Evolutionary conservation across 2,329 filamentous ascomycete genomes (phyloP).

Genomic region (Aurifilum marmelostoma): DNA sequence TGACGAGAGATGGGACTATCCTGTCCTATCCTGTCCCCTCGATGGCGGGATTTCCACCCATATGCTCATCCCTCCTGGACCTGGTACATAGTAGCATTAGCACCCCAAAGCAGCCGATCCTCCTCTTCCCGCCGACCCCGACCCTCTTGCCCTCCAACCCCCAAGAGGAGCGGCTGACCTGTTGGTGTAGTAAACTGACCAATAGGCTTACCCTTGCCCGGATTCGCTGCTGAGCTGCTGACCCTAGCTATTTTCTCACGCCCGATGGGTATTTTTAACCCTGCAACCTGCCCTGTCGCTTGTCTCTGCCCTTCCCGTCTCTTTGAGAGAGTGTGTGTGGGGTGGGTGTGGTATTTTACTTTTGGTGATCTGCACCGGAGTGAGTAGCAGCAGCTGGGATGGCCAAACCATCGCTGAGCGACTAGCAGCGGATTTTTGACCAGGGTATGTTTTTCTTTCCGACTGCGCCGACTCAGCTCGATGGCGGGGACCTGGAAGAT

Average conservation of each 20-base stretch:
- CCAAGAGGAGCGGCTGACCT: neutral
- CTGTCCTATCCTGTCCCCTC: neutral
- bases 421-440: constrained; percentile 3
- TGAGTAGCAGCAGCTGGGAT: constrained; percentile 16
- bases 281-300: neutral
- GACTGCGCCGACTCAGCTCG: constrained; percentile 25
- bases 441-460: neutral
- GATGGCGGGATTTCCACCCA: neutral
- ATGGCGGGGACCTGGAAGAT: constrained; percentile 5
- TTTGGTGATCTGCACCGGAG: constrained; percentile 28
- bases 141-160: too few species aligned
- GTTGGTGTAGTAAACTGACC: neutral
- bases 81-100: neutral
- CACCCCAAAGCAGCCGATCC: constrained; percentile 1
- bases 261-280: constrained; percentile 4
- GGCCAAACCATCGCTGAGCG: constrained; percentile 2
- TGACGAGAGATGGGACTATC: neutral
- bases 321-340: neutral
- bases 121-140: neutral
- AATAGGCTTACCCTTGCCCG: neutral
- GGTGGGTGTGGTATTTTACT: neutral
- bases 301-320: neutral
- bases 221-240: too few species aligned
- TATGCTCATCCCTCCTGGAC: neutral
- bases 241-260: constrained; percentile 3